Evolutionary conservation across 2,329 filamentous ascomycete genomes (phyloP), one percentile per base, ranked within the genome.

Genomic region (Plenodomus tracheiphilus): DNA sequence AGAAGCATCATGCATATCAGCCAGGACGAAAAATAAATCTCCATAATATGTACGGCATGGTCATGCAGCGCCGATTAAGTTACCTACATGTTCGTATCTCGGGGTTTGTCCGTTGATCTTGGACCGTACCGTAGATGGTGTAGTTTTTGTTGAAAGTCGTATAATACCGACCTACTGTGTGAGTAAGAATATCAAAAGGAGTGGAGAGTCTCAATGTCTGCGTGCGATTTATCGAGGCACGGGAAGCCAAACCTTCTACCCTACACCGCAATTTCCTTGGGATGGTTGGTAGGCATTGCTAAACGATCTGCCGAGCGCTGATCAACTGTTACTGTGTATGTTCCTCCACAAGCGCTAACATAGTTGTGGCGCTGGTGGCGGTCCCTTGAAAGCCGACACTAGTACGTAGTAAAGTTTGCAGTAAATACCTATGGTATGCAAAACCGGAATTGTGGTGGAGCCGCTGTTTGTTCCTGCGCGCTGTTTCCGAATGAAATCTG

Each of bases 1-100:
- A n/a, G n/a, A 4, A 32, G 28, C 28, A 53, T 30, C 28, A 49
- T 59, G 55, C 61, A 61, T 64, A 53, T 56, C 58, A 59, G 64
- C 58, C 60, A 51, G n/a, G n/a, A n/a, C n/a, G n/a, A n/a, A n/a
- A n/a, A n/a, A n/a, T n/a, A 58, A 48, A 55, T 58, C 61, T 59
- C 61, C 64, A 63, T 59, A n/a, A 61, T 55, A 56, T 46, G 22
- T 25, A 25, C n/a, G n/a, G 22, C 10, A 5, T 56, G 44, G 15
- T 13, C 32, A 5, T 36, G 35, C 18, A 37, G 40, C 41, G 42
- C 38, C 41, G 43, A 54, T 47, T 18, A 16, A 17, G 18, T 17
- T 9, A 4, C 16, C 16, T 16, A 36, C 35, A 37, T 32, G 28
- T 11, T 32, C 15, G 13, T 15, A 11, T 32, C 13, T 32, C 28